Evolutionary conservation across 257 asterid genomes (phyloP), one percentile per base, ranked within the genome.

Genomic region (Solanum dulcamara): DNA sequence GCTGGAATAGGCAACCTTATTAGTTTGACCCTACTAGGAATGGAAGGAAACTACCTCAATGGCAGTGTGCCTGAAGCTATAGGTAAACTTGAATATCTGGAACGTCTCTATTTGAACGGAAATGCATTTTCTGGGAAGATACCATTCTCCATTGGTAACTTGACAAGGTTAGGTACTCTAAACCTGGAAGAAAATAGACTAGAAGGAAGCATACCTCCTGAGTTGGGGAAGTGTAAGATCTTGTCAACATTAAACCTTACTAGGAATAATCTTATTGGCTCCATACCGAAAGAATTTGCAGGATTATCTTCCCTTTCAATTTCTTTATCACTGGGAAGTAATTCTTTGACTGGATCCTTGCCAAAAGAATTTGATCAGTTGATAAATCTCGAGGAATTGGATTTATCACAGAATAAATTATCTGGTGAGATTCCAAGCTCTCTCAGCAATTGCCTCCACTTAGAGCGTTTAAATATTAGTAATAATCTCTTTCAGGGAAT

Each of bases 391-490:
- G 48, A 28, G 18, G 84, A 42, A 84, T 28, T 88, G 37, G 86
- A 86, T 48, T 22, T 86, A 26, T 86, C 89, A 26, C 46, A 72
- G 17, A 88, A 88, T 60, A 59, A 28, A 32, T 48, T 88, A 18
- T 85, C 88, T 22, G 90, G 90, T 22, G 80, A 85, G 40, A 88
- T 88, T 83, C 88, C 90, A 18, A 80, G 60, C 37, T 44, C 84
- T 13, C 85, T 88, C 66, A 46, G 85, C 70, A 50, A n/a, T 33
- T 88, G 88, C 53, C 79, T 55, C n/a, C 59, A 77, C 66, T 83
- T 88, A 72, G 86, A 86, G 86, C 35, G 62, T 8, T 80, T 88
- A 10, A 10, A 85, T 5, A 6, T 85, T n/a, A 50, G 62, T 6
- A 24, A 42, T 38, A 88, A 88, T 55, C 17, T 42, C 64, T 55